These are phyloP conservation scores for Colletotrichum caudatum DNA, from an alignment of 2,329 filamentous ascomycete species.

Conservation along the genomic window DNA sequence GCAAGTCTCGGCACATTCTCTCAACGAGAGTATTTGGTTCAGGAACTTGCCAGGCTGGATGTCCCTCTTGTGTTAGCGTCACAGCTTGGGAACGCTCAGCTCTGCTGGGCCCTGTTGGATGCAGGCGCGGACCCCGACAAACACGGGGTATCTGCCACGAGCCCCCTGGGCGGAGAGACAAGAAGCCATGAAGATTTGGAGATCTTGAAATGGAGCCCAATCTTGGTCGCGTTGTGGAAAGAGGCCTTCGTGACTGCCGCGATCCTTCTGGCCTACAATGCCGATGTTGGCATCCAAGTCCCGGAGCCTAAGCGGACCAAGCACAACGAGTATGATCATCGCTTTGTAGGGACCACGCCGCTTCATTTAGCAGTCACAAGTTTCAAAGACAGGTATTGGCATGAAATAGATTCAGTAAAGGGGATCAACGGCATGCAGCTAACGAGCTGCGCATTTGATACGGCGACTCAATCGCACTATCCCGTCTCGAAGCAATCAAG, in stretches of 20 bases:
- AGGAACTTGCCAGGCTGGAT: neutral
- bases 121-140: conserved; percentile 9
- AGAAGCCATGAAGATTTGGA: too few relatives aligned
- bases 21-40: neutral
- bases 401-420: neutral
- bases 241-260: neutral
- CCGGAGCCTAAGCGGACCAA: neutral
- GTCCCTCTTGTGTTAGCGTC: conserved; percentile 9
- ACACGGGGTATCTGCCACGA: neutral
- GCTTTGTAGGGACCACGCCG: neutral
- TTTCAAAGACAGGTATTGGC: neutral
- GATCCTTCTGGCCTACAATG: neutral
- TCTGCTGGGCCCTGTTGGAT: conserved; percentile 19
- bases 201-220: neutral
- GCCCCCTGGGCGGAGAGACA: too few relatives aligned
- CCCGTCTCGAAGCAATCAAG: neutral
- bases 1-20: neutral
- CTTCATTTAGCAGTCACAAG: neutral
- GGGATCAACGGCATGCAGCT: neutral
- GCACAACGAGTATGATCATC: neutral
- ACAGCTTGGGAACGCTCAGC: conserved; percentile 5
- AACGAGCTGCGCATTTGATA: neutral
- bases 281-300: neutral
- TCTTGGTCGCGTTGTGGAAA: neutral
- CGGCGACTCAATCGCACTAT: neutral